Conservation (phyloP, 2,329 filamentous ascomycete species). For the Didymella sp. region DNA sequence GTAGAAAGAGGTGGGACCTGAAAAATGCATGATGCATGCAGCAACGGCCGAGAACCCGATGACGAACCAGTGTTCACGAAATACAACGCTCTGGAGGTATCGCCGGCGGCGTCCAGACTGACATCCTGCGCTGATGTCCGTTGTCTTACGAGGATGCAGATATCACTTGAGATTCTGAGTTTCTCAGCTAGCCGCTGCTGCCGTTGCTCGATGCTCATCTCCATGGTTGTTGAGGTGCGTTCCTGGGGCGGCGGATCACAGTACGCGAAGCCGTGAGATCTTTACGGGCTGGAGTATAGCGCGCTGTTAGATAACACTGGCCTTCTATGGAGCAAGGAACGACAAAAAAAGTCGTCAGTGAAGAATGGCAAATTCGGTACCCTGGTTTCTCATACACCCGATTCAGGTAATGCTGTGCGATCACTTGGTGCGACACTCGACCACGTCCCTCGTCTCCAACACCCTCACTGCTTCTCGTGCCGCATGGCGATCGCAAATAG, state of each 20-base stretch:
- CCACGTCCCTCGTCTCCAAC: not conserved
- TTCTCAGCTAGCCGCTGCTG: constrained; percentile 8
- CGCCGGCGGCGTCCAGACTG: not conserved
- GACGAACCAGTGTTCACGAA: constrained; percentile 38
- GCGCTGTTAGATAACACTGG: not conserved
- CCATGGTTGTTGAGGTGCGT: not conserved
- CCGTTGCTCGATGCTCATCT: not conserved
- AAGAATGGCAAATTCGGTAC: not conserved
- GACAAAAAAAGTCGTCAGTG: not conserved
- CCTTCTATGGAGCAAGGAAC: not conserved
- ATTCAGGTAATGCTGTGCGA: not conserved
- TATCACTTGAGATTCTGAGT: too few relatives aligned
- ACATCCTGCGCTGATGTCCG: constrained; percentile 12
- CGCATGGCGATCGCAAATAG: too few relatives aligned
- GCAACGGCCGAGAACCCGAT: constrained; percentile 26
- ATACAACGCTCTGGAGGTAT: not conserved
- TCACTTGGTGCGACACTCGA: not conserved
- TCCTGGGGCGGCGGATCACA: not conserved
- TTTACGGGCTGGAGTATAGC: not conserved
- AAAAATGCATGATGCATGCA: constrained; percentile 26
- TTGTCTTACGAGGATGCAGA: not conserved
- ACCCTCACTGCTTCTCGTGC: not conserved
- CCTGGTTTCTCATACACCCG: not conserved
- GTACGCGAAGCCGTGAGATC: not conserved
- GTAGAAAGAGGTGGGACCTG: constrained; percentile 33